Percentiles rank a stretch among this genome's conserved stretches.
Evolutionary conservation across 805 yeast genomes (phyloP).

Genomic region (Wickerhamiella nectarea): DNA sequence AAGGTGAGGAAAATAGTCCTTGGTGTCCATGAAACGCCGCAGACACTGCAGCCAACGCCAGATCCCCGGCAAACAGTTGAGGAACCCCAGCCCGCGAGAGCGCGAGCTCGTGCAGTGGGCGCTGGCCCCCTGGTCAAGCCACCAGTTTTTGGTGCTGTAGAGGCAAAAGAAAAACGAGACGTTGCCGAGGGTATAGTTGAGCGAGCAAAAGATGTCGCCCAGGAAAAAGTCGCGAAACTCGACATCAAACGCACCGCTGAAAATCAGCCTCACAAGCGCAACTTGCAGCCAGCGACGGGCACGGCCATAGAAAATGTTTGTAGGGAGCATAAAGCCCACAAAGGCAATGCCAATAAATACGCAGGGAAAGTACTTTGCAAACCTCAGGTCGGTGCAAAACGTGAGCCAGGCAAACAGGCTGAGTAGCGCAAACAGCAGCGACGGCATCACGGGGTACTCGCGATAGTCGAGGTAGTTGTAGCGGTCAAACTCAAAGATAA

Average conservation of each 20-base stretch:
- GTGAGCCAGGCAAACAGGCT: slow-evolving; percentile 63
- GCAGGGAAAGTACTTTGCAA: slow-evolving; percentile 72
- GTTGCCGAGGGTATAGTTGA: slow-evolving; percentile 80
- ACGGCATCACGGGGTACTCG: slow-evolving; percentile 53
- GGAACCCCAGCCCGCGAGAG: slow-evolving; percentile 69
- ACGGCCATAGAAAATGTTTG: slow-evolving; percentile 39
- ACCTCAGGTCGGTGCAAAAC: slow-evolving; percentile 52
- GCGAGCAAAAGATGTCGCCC: slow-evolving; percentile 81
- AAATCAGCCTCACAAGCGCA: slow-evolving; percentile 54
- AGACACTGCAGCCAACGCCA: slow-evolving; percentile 88
- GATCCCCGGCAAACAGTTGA: slow-evolving; percentile 70
- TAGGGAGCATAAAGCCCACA: slow-evolving; percentile 45
- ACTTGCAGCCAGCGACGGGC: slow-evolving; percentile 68
- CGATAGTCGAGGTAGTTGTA: slow-evolving; percentile 50
- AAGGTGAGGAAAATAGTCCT: slow-evolving; percentile 92
- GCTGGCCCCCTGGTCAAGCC: slow-evolving; percentile 18
- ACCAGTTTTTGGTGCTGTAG: slow-evolving; percentile 55
- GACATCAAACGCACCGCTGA: slow-evolving; percentile 85
- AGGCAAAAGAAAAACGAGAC: slow-evolving; percentile 75
- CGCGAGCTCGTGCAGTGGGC: slow-evolving; percentile 60
- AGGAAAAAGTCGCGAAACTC: slow-evolving; percentile 88
- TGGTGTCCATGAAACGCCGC: slow-evolving; percentile 83
- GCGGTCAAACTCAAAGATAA: slow-evolving; percentile 77
- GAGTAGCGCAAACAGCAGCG: slow-evolving; percentile 41
- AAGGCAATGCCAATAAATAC: slow-evolving; percentile 46